Evolutionary conservation across 768 basidiomycete species (phyloP).

Genomic region (Aureoboletus auriporus): DNA sequence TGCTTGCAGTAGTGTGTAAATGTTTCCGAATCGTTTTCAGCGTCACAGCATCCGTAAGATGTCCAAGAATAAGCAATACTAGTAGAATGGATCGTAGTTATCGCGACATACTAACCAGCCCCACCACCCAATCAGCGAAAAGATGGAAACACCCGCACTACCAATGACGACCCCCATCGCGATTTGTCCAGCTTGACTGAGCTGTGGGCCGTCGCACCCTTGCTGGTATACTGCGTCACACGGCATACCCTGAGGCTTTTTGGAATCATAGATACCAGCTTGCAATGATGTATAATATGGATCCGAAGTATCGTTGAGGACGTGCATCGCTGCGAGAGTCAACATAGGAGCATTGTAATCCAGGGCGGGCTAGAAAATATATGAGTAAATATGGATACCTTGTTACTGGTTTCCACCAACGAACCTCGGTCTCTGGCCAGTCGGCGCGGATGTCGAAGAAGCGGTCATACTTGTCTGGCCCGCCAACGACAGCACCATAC

Average conservation of each 20-base stretch:
- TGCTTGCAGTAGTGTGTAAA: too few relatives aligned
- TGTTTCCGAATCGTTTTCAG: too few relatives aligned
- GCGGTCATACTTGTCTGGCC: slow-evolving; percentile 69
- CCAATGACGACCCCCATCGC: slow-evolving; percentile 67
- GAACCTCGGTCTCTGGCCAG: slow-evolving; percentile 85
- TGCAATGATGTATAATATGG: slow-evolving; percentile 75
- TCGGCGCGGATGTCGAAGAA: slow-evolving; percentile 86
- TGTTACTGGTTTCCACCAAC: slow-evolving; percentile 1
- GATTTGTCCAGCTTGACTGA: slow-evolving; percentile 61
- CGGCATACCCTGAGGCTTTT: slow-evolving; percentile 63
- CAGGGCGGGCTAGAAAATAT: slow-evolving; percentile 53
- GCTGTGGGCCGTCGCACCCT: slow-evolving; percentile 46
- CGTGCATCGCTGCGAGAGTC: slow-evolving; percentile 76
- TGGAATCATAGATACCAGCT: slow-evolving; percentile 60
- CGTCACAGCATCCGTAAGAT: too few relatives aligned
- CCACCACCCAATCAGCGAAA: slow-evolving; percentile 40
- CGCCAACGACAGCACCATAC: slow-evolving; percentile 88
- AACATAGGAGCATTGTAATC: slow-evolving; percentile 91
- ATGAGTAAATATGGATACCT: slow-evolving; percentile 8
- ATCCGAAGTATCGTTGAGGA: slow-evolving; percentile 62
- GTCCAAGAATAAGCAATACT: background rate
- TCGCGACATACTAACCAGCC: slow-evolving; percentile 29
- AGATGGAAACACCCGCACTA: slow-evolving; percentile 55
- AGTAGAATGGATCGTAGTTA: slow-evolving; percentile 20
- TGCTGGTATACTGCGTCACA: slow-evolving; percentile 69